Percentiles rank a stretch among this genome's conserved stretches.
Evolutionary conservation across 2,329 filamentous ascomycete species (phyloP).

Genomic region (Pyrenochaeta sp.): DNA sequence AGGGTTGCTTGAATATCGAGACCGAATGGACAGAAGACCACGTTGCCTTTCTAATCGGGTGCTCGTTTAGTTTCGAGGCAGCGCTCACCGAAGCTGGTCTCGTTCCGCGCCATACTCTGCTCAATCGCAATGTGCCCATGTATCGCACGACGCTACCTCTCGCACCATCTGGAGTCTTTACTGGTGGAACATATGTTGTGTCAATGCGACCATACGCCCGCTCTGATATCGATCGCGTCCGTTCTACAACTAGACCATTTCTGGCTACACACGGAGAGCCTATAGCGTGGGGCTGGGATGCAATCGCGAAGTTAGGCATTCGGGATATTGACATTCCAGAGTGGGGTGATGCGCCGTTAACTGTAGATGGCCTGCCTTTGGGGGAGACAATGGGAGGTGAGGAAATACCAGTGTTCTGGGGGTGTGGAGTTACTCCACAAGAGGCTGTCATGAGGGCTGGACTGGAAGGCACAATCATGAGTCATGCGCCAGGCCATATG

Average conservation of each 20-base stretch:
- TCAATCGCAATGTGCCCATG: slow-evolving; percentile 65
- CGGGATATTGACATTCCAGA: slow-evolving; percentile 60
- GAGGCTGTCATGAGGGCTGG: slow-evolving; percentile 66
- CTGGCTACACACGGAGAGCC: slow-evolving; percentile 68
- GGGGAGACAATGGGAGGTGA: slow-evolving; percentile 45
- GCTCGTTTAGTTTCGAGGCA: slow-evolving; percentile 69
- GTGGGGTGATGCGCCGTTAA: slow-evolving; percentile 62
- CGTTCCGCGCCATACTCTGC: slow-evolving; percentile 58
- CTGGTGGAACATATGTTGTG: slow-evolving; percentile 63
- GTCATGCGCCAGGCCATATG: slow-evolving; percentile 70
- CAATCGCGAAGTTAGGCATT: slow-evolving; percentile 61
- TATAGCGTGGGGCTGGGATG: slow-evolving; percentile 70
- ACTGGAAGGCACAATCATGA: slow-evolving; percentile 65
- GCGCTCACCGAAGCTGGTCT: slow-evolving; percentile 62
- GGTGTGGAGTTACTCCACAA: slow-evolving; percentile 72
- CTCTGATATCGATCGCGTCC: slow-evolving; percentile 60
- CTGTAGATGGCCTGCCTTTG: slow-evolving; percentile 48
- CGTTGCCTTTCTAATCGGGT: slow-evolving; percentile 69
- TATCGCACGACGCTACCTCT: slow-evolving; percentile 66
- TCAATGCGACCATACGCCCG: slow-evolving; percentile 68
- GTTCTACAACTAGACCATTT: slow-evolving; percentile 64
- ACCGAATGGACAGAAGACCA: slow-evolving; percentile 65
- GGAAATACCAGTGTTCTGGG: slow-evolving; percentile 67
- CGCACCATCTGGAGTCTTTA: slow-evolving; percentile 66
- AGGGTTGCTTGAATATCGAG: slow-evolving; percentile 54